Evolutionary conservation across 23 red algal species (phyloP), one percentile per base, ranked within the genome.

Genomic region (Gracilaria domingensis): DNA sequence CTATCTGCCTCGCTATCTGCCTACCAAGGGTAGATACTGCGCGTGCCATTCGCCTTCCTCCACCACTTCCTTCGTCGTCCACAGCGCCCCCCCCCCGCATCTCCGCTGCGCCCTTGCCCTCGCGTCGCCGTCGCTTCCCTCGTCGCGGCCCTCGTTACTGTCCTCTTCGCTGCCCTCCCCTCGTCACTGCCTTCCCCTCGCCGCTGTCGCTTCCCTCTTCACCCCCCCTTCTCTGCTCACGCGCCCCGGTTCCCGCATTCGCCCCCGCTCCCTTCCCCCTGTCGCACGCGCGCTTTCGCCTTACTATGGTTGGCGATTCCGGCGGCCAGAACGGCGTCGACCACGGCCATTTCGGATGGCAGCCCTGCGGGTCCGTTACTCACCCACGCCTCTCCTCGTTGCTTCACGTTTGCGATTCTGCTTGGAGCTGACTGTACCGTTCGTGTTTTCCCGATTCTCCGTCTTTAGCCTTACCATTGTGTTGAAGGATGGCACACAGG

Each of bases 311-410:
- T 8, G 79, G 79, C 34, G 64, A 64, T 62, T 74, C 82, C 64
- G 82, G 55, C 61, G 59, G 7, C 61, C 65, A 57, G 32, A 86
- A 86, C 48, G 65, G 65, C 59, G 51, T 80, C 55, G 73, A 90
- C 69, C 54, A 70, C 38, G 87, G 87, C 42, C 87, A 90, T 35
- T 90, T 90, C 57, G 87, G 87, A 24, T 90, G 87, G 87, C 74
- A 90, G 64, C 87, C 87, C 50, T 90, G 87, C 76, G 87, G 87
- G 82, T 86, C 9, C 37, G 82, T 86, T 72, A 44, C 59, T 70
- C 36, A 0, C 35, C 44, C n/a, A 45, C 82, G 0, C 8, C 47
- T n/a, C 4, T 26, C 56, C n/a, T 17, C 62, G n/a, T 34, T 24
- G 21, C 75, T 23, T n/a, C 23, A 14, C 64, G 4, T 69, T 32